Evolutionary conservation across 345 rosid species (phyloP).

Genomic region (Limnanthes douglasii): DNA sequence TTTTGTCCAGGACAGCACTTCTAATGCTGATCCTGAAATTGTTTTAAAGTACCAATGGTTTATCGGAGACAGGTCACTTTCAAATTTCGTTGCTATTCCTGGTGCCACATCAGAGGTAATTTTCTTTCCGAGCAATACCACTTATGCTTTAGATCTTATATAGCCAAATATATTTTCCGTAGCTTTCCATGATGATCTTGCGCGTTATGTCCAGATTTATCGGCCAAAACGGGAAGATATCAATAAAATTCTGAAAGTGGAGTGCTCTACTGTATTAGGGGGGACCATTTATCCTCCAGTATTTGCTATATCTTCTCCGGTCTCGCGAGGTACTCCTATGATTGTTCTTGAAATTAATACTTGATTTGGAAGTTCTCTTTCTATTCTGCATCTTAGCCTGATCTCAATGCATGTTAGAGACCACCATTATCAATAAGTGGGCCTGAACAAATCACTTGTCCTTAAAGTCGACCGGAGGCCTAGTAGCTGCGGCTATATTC

Average conservation of each 20-base stretch:
- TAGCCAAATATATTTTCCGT: background rate
- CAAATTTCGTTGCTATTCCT: constrained; percentile 54
- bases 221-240: constrained; percentile 90
- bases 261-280: constrained; percentile 55
- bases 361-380: constrained; percentile 4
- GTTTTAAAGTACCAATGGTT: constrained; percentile 75
- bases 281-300: constrained; percentile 60
- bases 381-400: background rate
- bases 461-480: no score
- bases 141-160: background rate
- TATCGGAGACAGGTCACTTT: constrained; percentile 59
- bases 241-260: constrained; percentile 62
- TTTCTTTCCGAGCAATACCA: constrained; percentile 6
- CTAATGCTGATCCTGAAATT: constrained; percentile 32
- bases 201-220: constrained; percentile 39
- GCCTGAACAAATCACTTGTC: no score
- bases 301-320: constrained; percentile 73
- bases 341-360: constrained; percentile 6
- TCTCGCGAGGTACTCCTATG: constrained; percentile 70
- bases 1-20: constrained; percentile 48
- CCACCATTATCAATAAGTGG: no score
- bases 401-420: background rate
- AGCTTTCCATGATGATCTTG: constrained; percentile 2
- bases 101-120: constrained; percentile 70
- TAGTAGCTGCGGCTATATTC: no score